phyloP scores from a whole-genome alignment of 805 yeast species.

The Debaryomyces maramus region DNA sequence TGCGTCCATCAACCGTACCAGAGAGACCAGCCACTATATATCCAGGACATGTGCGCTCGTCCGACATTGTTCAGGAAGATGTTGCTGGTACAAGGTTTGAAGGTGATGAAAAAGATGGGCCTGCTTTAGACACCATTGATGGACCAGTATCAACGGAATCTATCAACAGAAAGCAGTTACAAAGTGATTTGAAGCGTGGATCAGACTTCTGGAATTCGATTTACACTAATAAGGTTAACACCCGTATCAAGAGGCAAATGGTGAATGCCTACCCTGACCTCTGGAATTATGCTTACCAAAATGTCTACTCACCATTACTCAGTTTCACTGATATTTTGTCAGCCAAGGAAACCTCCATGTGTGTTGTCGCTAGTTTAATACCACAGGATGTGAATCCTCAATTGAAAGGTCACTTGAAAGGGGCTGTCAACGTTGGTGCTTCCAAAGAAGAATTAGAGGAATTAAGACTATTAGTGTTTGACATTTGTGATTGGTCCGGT shows the following conservation, averaged over 20 bases:
- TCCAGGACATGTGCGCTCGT: conserved; percentile 37
- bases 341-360: conserved; percentile 71
- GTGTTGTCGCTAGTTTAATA: conserved; percentile 74
- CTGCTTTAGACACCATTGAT: conserved; percentile 37
- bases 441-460: conserved; percentile 60
- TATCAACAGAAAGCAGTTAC: conserved; percentile 26
- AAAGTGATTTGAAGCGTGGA: conserved; percentile 49
- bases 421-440: conserved; percentile 81
- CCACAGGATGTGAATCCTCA: conserved; percentile 96
- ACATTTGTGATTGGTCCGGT: conserved; percentile 74
- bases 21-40: conserved; percentile 28
- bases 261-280: conserved; percentile 79
- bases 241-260: conserved; percentile 67
- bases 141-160: conserved; percentile 39
- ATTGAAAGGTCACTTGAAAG: conserved; percentile 84
- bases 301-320: conserved; percentile 76
- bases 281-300: conserved; percentile 67
- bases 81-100: conserved; percentile 38
- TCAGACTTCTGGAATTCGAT: conserved; percentile 67
- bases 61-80: conserved; percentile 40
- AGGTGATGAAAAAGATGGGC: conserved; percentile 13
- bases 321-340: conserved; percentile 63
- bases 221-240: conserved; percentile 68
- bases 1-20: conserved; percentile 25
- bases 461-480: conserved; percentile 60